Base-by-base conservation (phyloP, 305 asterid genomes). In the Solanum aculeatissimum region DNA sequence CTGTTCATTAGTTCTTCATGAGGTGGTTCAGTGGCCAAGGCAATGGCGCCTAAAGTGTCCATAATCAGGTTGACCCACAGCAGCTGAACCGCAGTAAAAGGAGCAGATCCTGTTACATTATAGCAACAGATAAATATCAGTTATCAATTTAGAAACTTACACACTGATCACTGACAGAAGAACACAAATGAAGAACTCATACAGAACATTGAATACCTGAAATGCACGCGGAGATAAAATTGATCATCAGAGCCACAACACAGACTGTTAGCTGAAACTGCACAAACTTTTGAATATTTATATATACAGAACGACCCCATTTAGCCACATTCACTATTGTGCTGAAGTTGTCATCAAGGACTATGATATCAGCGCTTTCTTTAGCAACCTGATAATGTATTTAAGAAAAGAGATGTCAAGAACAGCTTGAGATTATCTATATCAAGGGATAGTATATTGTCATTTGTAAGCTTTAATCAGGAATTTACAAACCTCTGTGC, bases 31-130 rank as follows among this genome's bases (percentile, higher is more conserved):
- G 98, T 96, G 69, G 99, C 99, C 62, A 96, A 92, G 54, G 99
- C 98, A 81, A 96, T 93, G 83, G 99, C 99, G 60, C 99, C 99
- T 85, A 96, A 88, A 66, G 99, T 95, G 90, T 96, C 99, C 99
- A 96, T 96, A 21, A 96, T 96, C 78, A 96, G 91, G 94, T 96
- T 96, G 75, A 96, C 99, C 98, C 99, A 96, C 3, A 96, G 96
- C 93, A 96, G 87, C 89, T 96, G 99, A 43, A 96, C 98, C 25
- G 95, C 94, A 4, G 99, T 94, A 45, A 96, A 97, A 78, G 99
- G 99, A 78, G 97, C 98, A 13, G 98, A 91, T 71, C 99, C 98
- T 96, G 95, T 55, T 84, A 83, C 18, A 32, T 47, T 27, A 49
- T 18, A 51, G 65, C 82, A 27, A 77, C 82, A 77, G 82, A 0